A percentile compares a stretch with the other conserved stretches of the same genome.
Evolutionary conservation across 164 flowering plant species (phyloP).

Genomic region (Kingdonia uniflora): DNA sequence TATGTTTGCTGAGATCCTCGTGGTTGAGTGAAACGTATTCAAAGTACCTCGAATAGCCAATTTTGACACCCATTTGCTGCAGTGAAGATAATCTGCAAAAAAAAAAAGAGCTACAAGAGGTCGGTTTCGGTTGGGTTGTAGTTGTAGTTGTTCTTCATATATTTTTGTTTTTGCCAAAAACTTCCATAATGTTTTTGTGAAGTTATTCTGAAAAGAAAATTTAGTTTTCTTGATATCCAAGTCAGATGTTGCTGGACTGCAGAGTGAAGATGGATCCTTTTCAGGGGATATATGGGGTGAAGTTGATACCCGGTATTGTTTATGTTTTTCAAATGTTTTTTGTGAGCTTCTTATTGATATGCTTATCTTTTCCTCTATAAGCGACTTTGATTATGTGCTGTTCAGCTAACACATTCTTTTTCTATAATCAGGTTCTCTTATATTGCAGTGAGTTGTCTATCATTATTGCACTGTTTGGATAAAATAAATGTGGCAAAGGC

Average conservation of each 20-base stretch:
- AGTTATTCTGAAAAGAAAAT: constrained; percentile 8
- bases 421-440: constrained; percentile 64
- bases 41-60: too few relatives aligned
- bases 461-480: constrained; percentile 50
- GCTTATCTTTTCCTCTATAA: too few relatives aligned
- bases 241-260: constrained; percentile 60
- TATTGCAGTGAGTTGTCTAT: constrained; percentile 66
- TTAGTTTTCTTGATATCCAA: constrained; percentile 20
- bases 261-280: constrained; percentile 94
- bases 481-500: constrained; percentile 81
- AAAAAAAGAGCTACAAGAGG: too few relatives aligned
- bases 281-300: constrained; percentile 97
- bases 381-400: too few relatives aligned
- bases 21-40: too few relatives aligned
- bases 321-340: not conserved
- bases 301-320: constrained; percentile 62
- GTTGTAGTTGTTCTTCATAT: not conserved
- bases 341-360: too few relatives aligned
- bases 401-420: too few relatives aligned
- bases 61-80: too few relatives aligned
- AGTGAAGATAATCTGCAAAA: too few relatives aligned
- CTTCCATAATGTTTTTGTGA: not conserved
- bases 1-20: too few relatives aligned
- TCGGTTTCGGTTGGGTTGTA: too few relatives aligned
- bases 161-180: not conserved